Evolutionary conservation across 768 basidiomycete species (phyloP), one percentile per base, ranked within the genome.

Genomic region (Neoboletus magnificus): DNA sequence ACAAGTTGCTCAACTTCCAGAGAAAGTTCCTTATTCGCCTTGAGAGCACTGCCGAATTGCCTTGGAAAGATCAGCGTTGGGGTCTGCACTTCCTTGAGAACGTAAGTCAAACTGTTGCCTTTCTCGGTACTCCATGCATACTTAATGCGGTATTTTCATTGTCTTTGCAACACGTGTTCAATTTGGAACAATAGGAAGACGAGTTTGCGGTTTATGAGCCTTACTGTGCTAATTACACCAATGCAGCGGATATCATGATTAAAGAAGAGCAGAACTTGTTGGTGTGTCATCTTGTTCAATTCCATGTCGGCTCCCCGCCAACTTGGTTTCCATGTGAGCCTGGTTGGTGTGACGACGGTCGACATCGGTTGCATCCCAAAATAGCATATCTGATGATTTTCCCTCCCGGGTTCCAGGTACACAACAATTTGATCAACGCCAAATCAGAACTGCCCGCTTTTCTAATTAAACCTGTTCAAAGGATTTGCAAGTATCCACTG

Each of bases 401-500:
- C 55, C 27, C 33, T 41, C n/a, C 13, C 35, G 51, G 29, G 16
- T 56, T 42, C 11, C 67, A 93, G 91, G 81, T 83, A 57, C 78
- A 90, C 66, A 89, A 89, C 74, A 81, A 86, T 72, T 77, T 92
- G 77, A 90, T 95, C 74, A 91, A 93, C 63, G 87, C 87, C 65
- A 90, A 90, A 70, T 87, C 89, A 67, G 97, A 99, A 67, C 79
- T 99, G 32, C 91, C 92, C 56, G 93, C 93, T 10, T 96, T 98
- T 75, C 84, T 98, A 57, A 98, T 98, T 80, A 98, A 98, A 77
- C 97, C 97, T 8, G 89, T 99, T 47, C 97, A 99, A 72, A 86
- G 97, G 58, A 89, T 98, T 62, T 97, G 96, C 82, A 98, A 98
- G 79, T 98, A 98, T 71, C 95, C 95, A 25, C 79, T 99, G 15